Percentiles rank a stretch among this genome's conserved stretches.
phyloP scores from a whole-genome alignment of 1,139 yeast species.

The Pichia inconspicua region DNA sequence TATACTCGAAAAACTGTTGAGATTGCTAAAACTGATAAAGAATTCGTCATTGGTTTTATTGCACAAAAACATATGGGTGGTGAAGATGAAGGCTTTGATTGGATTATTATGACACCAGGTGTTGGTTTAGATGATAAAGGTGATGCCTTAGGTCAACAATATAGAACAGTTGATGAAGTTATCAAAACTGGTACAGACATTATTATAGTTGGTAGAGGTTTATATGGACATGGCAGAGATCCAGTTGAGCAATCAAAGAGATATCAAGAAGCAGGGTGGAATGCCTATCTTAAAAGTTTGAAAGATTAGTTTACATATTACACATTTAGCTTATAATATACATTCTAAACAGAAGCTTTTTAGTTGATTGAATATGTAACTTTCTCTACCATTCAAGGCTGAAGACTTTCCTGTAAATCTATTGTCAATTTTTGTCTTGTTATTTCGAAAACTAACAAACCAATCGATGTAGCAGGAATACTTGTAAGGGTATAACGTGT shows the following conservation, averaged over 20 bases:
- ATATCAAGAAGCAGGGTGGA: constrained; percentile 92
- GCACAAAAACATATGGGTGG: constrained; percentile 90
- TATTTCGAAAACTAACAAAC: constrained; percentile 76
- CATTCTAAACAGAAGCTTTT: not conserved
- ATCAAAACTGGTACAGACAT: constrained; percentile 74
- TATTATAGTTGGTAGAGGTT: constrained; percentile 94
- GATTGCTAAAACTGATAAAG: constrained; percentile 79
- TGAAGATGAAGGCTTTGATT: constrained; percentile 75
- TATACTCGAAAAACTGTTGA: constrained; percentile 83
- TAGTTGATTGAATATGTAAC: not conserved
- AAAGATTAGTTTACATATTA: constrained; percentile 5
- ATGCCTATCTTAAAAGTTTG: constrained; percentile 56
- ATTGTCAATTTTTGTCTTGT: constrained; percentile 42
- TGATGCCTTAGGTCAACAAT: constrained; percentile 95
- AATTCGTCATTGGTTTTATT: constrained; percentile 92
- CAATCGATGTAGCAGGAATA: constrained; percentile 83
- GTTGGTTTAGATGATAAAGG: constrained; percentile 97
- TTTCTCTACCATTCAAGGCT: not conserved
- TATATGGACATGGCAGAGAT: constrained; percentile 93
- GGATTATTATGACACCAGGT: constrained; percentile 97
- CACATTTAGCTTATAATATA: not conserved
- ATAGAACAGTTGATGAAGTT: constrained; percentile 84
- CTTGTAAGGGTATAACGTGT: constrained; percentile 62
- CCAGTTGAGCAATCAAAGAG: constrained; percentile 81
- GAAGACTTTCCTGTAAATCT: constrained; percentile 18